Base-by-base conservation (phyloP, 192 early-diverging fungal species). In the Coemansia sp. region DNA sequence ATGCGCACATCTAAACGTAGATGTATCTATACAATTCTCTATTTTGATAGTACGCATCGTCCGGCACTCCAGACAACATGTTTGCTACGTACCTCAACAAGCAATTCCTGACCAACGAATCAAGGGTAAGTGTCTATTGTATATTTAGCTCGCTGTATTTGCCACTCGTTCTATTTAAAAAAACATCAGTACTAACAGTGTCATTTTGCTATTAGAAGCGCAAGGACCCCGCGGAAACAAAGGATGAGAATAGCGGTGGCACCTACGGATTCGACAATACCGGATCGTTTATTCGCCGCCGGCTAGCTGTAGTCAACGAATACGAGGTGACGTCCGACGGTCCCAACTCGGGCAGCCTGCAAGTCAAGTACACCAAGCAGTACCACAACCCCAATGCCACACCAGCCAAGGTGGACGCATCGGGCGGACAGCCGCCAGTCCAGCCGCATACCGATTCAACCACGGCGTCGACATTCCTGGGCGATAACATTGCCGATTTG, bases 41-140 rank as follows among this genome's bases (percentile, higher is more conserved):
- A 29, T 3, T 24, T 1, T 6, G 27, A 39, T 70, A 70, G 68
- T 84, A 84, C 25, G 72, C 83, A 25, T 84, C 83, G 27, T 53
- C 70, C 0, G 75, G 66, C 17, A 42, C 49, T 2, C 74, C 75
- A 1, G 83, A 84, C 10, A 67, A 79, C 3, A 24, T 84, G 62
- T 73, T 80, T 59, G 69, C 68, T 2, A 41, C 68, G 46, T 84
- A 80, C 37, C 69, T 84, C 51, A 80, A 76, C 69, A 84, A 84
- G 62, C 83, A 84, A 51, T 84, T 77, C 38, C 57, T 74, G n/a
- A 84, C 83, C 22, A 77, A 80, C 74, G 83, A 84, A 42, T 81
- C 78, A 22, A 70, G 70, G n/a, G 67, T 62, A 70, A 62, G 67
- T 61, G 15, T 41, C 20, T 19, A 53, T 53, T n/a, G 22, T n/a